Evolutionary conservation across 495 filamentous ascomycete genomes (phyloP), one percentile per base, ranked within the genome.

Genomic region (Penicillium cinerascens): DNA sequence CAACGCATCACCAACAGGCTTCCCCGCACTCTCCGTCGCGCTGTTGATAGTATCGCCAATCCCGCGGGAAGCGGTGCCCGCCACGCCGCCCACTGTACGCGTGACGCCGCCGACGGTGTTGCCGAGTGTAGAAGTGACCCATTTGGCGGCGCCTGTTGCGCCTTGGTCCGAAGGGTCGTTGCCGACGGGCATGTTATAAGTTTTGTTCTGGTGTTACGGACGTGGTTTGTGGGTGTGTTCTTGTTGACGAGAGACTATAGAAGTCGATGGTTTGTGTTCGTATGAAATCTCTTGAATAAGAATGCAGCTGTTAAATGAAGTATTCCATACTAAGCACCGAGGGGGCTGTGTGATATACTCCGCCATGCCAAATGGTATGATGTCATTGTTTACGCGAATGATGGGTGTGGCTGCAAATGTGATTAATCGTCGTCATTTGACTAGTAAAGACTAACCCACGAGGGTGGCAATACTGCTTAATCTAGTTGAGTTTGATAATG

Each of bases 41-140:
- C 78, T 77, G 16, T 68, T 83, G 52, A 89, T 70, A 2, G 82
- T 86, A 69, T 86, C 74, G 6, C 84, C 85, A 2, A 88, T 16
- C 0, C 84, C 84, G 13, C 86, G 78, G 6, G 81, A 78, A 1
- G 82, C 83, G 4, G 85, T 85, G 37, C 87, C 87, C 1, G 87
- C 77, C 1, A 90, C 77, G 33, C 82, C 83, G 23, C 87, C 87
- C 6, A 83, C 80, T 1, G 87, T 89, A 51, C 84, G 82, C 2
- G 83, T 78, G 21, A 79, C 60, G 11, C 76, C 82, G 4, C 84
- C 84, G 13, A 89, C 78, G 1, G 83, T 82, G 63, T 82, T 82
- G 41, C 85, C 86, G 8, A 67, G 71, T 59, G 76, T 78, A 4
- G 74, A 77, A 13, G 75, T 79, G 37, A 75, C 73, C 55, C 74